A percentile compares a stretch with the other conserved stretches of the same genome.
phyloP scores from a whole-genome alignment of 2,329 filamentous ascomycete genomes.

The Fusarium tjaetaba region DNA sequence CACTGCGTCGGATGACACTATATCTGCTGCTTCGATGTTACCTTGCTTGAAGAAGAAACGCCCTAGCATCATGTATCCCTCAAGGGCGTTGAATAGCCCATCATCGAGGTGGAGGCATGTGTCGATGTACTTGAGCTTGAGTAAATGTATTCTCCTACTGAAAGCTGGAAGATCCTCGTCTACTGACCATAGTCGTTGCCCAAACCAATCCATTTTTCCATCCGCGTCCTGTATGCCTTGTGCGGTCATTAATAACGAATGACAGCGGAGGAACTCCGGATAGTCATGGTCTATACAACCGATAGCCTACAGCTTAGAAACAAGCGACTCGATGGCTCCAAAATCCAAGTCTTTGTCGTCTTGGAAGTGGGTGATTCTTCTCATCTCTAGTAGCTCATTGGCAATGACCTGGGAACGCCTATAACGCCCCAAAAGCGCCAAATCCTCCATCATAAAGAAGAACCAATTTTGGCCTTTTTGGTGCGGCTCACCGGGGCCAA shows the following conservation, averaged over 20 bases:
- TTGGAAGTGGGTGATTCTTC: rapidly evolving
- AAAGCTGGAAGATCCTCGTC: background rate
- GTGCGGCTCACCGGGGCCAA: too few species aligned
- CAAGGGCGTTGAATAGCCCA: rapidly evolving
- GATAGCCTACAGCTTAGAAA: rapidly evolving
- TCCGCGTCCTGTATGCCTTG: rapidly evolving
- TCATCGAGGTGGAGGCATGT: rapidly evolving
- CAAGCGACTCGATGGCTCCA: background rate
- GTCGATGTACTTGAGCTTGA: background rate
- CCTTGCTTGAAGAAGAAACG: background rate
- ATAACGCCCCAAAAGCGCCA: background rate
- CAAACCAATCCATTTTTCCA: too few species aligned
- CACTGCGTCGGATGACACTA: rapidly evolving
- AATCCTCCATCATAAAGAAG: too few species aligned
- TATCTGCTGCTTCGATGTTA: background rate
- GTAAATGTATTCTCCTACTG: background rate
- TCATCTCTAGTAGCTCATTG: rapidly evolving
- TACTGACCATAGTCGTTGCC: too few species aligned
- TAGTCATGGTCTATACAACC: rapidly evolving
- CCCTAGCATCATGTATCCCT: rapidly evolving
- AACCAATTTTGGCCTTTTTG: too few species aligned
- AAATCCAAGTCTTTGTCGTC: background rate
- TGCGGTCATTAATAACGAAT: rapidly evolving
- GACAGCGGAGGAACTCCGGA: background rate
- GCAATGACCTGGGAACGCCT: rapidly evolving